Conservation (phyloP, 345 rosid genomes). For the Excoecaria cochinchinensis region DNA sequence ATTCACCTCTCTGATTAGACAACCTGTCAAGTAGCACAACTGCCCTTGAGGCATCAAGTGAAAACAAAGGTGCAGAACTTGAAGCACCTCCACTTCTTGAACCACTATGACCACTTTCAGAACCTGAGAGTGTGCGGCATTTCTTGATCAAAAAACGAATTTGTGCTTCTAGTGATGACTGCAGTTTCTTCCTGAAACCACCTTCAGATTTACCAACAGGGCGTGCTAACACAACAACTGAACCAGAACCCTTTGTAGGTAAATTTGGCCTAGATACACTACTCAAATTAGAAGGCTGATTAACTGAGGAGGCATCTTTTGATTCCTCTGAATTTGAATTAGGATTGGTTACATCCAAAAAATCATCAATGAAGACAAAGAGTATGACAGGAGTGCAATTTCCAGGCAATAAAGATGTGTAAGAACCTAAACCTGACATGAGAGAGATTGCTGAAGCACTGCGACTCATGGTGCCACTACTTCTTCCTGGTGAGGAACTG, state of each 20-base stretch:
- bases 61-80: conserved; percentile 65
- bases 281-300: conserved; percentile 43
- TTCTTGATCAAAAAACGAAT: conserved; percentile 76
- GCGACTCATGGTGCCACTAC: conserved; percentile 44
- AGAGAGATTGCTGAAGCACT: conserved; percentile 58
- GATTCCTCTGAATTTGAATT: conserved; percentile 48
- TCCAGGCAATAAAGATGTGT: conserved; percentile 64
- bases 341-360: conserved; percentile 42
- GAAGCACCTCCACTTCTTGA: conserved; percentile 60
- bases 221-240: conserved; percentile 79
- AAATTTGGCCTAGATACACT: conserved; percentile 48
- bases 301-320: conserved; percentile 38
- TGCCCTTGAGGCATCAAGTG: conserved; percentile 74
- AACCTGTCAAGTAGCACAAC: conserved; percentile 62
- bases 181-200: conserved; percentile 66
- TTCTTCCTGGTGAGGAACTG: conserved; percentile 50
- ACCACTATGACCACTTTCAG: conserved; percentile 53
- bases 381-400: conserved; percentile 75
- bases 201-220: conserved; percentile 72
- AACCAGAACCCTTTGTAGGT: conserved; percentile 59
- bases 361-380: conserved; percentile 72
- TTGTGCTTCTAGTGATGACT: conserved; percentile 77
- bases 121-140: conserved; percentile 60
- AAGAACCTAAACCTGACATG: conserved; percentile 77
- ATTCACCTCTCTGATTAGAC: conserved; percentile 47